Conservation (phyloP, 768 basidiomycete genomes). For the Glaciozyma martinii region DNA sequence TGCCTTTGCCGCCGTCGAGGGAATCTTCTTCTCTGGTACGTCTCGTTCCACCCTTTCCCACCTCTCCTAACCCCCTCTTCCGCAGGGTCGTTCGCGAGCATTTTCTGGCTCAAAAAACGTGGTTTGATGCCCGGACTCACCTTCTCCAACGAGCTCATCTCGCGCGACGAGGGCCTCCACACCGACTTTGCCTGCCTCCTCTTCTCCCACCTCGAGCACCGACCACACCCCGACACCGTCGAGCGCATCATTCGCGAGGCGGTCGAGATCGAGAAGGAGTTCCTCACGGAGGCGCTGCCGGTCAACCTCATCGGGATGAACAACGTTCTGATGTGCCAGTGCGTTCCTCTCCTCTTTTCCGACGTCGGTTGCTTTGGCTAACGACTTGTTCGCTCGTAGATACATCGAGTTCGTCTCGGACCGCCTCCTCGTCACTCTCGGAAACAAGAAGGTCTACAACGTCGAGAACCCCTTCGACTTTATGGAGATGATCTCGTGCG, state of each 20-base stretch:
- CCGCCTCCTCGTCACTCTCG: conserved; percentile 69
- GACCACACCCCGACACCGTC: conserved; percentile 70
- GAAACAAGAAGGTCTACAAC: conserved; percentile 68
- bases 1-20: conserved; percentile 92
- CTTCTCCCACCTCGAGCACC: conserved; percentile 66
- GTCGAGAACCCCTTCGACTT: conserved; percentile 57
- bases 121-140: conserved; percentile 91
- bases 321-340: conserved; percentile 68
- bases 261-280: conserved; percentile 44
- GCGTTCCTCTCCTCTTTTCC: conserved; percentile 58
- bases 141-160: conserved; percentile 73
- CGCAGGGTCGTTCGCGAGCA: conserved; percentile 68
- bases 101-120: conserved; percentile 94
- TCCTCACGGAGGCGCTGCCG: conserved; percentile 55
- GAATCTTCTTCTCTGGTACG: conserved; percentile 73
- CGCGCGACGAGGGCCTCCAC: conserved; percentile 89
- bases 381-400: neutral
- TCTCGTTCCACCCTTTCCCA: neutral
- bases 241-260: conserved; percentile 66
- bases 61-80: neutral
- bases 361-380: neutral
- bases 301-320: conserved; percentile 86
- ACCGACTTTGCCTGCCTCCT: conserved; percentile 63
- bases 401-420: conserved; percentile 62
- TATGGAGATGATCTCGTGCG: conserved; percentile 44